These are phyloP conservation scores for Boletus huronensis DNA, from an alignment of 768 basidiomycete species.

Conservation along the genomic window DNA sequence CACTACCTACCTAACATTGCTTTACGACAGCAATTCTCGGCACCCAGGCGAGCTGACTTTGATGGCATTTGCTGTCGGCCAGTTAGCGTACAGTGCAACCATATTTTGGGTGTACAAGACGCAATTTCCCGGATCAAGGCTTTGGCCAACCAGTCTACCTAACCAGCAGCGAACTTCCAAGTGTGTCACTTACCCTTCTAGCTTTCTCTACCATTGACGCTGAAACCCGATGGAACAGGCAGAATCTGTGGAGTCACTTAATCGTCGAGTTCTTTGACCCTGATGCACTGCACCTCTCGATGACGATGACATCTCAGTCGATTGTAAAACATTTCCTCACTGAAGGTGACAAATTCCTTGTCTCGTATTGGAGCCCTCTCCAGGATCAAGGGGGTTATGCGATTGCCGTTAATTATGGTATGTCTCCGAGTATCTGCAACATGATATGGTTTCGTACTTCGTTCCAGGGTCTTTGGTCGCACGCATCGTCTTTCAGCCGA, in stretches of 20 bases:
- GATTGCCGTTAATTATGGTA: constrained; percentile 93
- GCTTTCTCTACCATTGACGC: neutral
- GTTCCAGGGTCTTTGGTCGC: constrained; percentile 82
- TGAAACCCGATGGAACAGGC: constrained; percentile 1
- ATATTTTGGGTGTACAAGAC: constrained; percentile 56
- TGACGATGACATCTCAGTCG: constrained; percentile 85
- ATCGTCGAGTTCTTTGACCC: constrained; percentile 40
- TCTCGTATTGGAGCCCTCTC: constrained; percentile 80
- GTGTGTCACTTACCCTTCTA: constrained; percentile 15
- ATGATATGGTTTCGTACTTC: neutral
- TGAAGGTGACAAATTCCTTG: constrained; percentile 89
- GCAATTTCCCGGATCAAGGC: constrained; percentile 34
- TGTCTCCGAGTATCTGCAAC: constrained; percentile 15
- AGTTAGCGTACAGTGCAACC: constrained; percentile 64
- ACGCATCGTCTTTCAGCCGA: constrained; percentile 89
- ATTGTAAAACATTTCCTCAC: constrained; percentile 93
- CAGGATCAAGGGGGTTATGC: constrained; percentile 94
- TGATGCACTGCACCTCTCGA: constrained; percentile 56
- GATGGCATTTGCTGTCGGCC: constrained; percentile 83
- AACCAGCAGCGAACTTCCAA: constrained; percentile 10
- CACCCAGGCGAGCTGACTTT: constrained; percentile 51
- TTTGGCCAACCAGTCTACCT: constrained; percentile 33
- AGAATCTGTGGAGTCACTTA: constrained; percentile 1
- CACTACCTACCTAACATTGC: constrained; percentile 63
- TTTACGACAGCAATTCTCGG: constrained; percentile 40